Evolutionary conservation across 441 rosid species (phyloP).

Genomic region (Theobroma grandiflorum): DNA sequence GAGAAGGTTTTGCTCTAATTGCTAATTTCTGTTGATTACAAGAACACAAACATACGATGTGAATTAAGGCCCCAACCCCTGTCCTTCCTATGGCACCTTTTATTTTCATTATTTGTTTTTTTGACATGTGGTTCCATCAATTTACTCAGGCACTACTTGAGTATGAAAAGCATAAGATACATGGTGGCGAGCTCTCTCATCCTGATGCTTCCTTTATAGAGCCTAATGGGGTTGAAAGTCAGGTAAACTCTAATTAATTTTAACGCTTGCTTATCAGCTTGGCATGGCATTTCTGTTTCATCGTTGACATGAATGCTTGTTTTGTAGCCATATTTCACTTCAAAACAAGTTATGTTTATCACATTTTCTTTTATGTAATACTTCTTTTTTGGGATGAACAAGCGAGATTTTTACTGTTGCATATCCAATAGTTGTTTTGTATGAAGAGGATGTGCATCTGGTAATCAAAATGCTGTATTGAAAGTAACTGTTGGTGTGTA

Average conservation of each 20-base stretch:
- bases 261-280: background rate
- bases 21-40: background rate
- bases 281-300: background rate
- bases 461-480: background rate
- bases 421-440: background rate
- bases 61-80: background rate
- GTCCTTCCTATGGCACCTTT: background rate
- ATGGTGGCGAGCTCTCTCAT: constrained; percentile 54
- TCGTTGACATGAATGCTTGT: constrained; percentile 17
- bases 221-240: constrained; percentile 52
- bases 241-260: constrained; percentile 45
- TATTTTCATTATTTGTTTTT: background rate
- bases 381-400: background rate
- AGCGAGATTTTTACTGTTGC: constrained; percentile 1
- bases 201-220: constrained; percentile 46
- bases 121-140: background rate
- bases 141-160: constrained; percentile 65
- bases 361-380: background rate
- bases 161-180: constrained; percentile 66
- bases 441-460: background rate
- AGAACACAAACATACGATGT: background rate
- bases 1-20: constrained; percentile 61
- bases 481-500: background rate
- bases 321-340: background rate
- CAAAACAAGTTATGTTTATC: background rate